phyloP scores from a whole-genome alignment of 768 basidiomycete species.

The Krasilnikovozyma curviuscula region DNA sequence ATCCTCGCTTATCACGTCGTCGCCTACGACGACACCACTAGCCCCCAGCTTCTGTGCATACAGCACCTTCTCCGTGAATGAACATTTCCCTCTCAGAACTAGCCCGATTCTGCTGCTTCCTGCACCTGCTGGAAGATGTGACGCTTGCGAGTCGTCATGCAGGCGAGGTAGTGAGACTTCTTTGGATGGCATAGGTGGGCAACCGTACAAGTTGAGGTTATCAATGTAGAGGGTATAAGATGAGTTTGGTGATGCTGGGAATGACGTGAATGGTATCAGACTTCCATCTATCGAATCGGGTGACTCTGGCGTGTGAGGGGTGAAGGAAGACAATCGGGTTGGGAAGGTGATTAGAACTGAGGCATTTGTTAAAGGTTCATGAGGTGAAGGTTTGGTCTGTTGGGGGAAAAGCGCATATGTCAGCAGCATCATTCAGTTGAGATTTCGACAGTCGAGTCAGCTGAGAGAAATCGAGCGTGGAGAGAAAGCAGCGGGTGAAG shows the following conservation, averaged over 20 bases:
- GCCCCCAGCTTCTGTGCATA: constrained; percentile 52
- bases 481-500: background rate
- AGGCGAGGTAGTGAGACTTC: background rate
- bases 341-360: background rate
- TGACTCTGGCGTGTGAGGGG: background rate
- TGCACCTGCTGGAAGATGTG: background rate
- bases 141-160: background rate
- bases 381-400: background rate
- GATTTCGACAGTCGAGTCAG: background rate
- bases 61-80: constrained; percentile 72
- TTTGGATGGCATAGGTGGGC: background rate
- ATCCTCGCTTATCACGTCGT: constrained; percentile 37
- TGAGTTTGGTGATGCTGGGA: background rate
- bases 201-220: background rate
- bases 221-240: background rate
- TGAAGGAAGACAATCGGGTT: constrained; percentile 9
- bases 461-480: background rate
- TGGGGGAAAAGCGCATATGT: background rate
- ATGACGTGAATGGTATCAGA: background rate
- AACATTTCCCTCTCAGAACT: constrained; percentile 71
- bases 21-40: constrained; percentile 78
- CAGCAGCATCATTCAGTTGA: background rate
- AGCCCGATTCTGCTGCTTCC: constrained; percentile 50
- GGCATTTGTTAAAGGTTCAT: background rate
- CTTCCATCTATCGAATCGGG: background rate